phyloP scores from a whole-genome alignment of 1,284 basidiomycete species.

The Ceratobasidium sp. region DNA sequence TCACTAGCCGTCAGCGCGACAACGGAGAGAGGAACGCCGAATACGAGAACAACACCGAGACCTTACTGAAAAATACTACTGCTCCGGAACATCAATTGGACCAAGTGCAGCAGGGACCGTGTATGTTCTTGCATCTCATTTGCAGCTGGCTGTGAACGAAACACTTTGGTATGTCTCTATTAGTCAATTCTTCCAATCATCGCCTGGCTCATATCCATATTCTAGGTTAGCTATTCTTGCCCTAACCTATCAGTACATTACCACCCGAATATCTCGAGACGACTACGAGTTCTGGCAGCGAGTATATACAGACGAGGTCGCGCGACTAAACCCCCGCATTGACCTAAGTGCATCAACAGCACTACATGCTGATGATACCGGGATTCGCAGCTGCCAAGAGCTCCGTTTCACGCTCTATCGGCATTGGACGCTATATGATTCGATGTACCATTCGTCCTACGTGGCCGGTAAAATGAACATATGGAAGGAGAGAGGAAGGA shows the following conservation, averaged over 20 bases:
- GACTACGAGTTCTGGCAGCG: slow-evolving; percentile 84
- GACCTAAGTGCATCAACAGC: slow-evolving; percentile 39
- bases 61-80: slow-evolving; percentile 84
- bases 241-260: slow-evolving; percentile 91
- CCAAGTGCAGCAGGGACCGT: slow-evolving; percentile 91
- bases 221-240: slow-evolving; percentile 91
- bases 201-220: not conserved
- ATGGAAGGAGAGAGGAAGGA: slow-evolving; percentile 94
- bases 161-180: slow-evolving; percentile 77
- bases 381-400: slow-evolving; percentile 84
- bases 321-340: slow-evolving; percentile 78
- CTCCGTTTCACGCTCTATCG: slow-evolving; percentile 94
- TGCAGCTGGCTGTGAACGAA: slow-evolving; percentile 93
- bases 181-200: not conserved
- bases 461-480: slow-evolving; percentile 94
- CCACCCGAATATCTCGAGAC: slow-evolving; percentile 86
- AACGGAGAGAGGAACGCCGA: slow-evolving; percentile 69
- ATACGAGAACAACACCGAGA: slow-evolving; percentile 67
- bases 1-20: slow-evolving; percentile 54
- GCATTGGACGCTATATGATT: slow-evolving; percentile 97
- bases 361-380: slow-evolving; percentile 73
- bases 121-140: slow-evolving; percentile 87
- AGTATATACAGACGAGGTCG: slow-evolving; percentile 89
- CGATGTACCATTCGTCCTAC: slow-evolving; percentile 98
- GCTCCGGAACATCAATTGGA: slow-evolving; percentile 85